Base-by-base conservation (phyloP, 2,329 filamentous ascomycete genomes). In the Colletotrichum eremochloae region DNA sequence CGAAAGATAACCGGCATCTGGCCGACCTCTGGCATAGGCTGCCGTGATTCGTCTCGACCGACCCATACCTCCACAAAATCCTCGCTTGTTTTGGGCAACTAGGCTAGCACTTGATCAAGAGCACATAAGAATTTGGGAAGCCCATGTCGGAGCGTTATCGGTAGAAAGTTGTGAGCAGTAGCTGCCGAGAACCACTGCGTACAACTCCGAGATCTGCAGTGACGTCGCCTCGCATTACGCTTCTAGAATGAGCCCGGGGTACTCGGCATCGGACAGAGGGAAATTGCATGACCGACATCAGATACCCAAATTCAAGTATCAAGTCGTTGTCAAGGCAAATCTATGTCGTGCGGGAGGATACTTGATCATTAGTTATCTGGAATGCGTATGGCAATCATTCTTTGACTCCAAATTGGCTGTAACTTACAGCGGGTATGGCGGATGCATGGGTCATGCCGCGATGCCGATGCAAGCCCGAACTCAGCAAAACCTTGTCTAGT, bases 1-100 rank as follows among this genome's bases (percentile, higher is more conserved):
- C 55, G 48, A 57, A 57, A 57, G 55, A 67, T 57, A 71, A 50
- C 48, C 70, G 61, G 61, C 53, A 64, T 40, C 44, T 70, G 44
- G 20, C 42, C 60, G 42, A 44, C 40, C 42, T 44, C 29, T 44
- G 29, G 31, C 64, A 56, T 33, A 40, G 42, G 53, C 66, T 46
- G 38, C 46, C 50, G 24, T 73, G 67, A 71, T 73, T 73, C 71
- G 71, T n/a, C 62, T 63, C 50, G 61, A 31, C 62, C 62, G 55
- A 29, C 24, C 52, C 46, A 60, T 38, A 44, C 55, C 56, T 44
- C 71, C 71, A 66, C 67, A 42, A 53, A 50, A 46, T n/a, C n/a
- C 53, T 42, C 46, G 62, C 71, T 53, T 38, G 5, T 62, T 70
- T 58, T 57, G 48, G 53, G 53, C 57, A 68, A 53, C 46, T 63